Conservation (phyloP, 768 basidiomycete genomes). For the Nevesoporus exiguus region DNA sequence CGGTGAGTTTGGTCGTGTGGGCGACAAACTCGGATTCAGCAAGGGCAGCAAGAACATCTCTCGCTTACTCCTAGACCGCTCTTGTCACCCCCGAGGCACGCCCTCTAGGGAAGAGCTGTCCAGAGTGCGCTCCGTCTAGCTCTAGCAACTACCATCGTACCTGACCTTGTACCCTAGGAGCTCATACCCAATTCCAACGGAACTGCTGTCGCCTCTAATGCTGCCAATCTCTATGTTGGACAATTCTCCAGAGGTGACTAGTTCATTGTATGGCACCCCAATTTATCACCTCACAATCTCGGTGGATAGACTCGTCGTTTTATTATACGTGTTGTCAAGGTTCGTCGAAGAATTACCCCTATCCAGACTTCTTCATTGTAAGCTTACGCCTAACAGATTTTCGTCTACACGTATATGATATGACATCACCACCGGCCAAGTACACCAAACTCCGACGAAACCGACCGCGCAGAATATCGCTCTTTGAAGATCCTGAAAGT, state of each 20-base stretch:
- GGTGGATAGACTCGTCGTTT: conserved; percentile 72
- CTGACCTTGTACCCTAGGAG: conserved; percentile 45
- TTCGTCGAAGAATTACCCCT: conserved; percentile 25
- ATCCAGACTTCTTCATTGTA: background rate
- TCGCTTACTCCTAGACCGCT: conserved; percentile 44
- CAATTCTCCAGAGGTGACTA: conserved; percentile 71
- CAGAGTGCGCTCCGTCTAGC: conserved; percentile 41
- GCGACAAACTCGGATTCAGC: conserved; percentile 44
- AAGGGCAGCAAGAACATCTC: conserved; percentile 47
- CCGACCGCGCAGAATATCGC: conserved; percentile 14
- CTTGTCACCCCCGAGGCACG: conserved; percentile 31
- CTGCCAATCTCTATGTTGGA: conserved; percentile 76
- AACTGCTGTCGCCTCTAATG: conserved; percentile 71
- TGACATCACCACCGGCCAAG: conserved; percentile 45
- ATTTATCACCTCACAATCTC: conserved; percentile 1
- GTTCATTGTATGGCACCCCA: background rate
- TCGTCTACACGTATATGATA: conserved; percentile 84
- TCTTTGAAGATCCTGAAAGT: conserved; percentile 28
- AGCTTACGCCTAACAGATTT: conserved; percentile 56
- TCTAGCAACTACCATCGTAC: background rate
- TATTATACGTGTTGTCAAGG: conserved; percentile 92
- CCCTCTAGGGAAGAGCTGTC: conserved; percentile 50
- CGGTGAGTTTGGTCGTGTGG: conserved; percentile 77
- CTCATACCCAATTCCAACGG: conserved; percentile 79
- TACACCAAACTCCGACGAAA: conserved; percentile 15